These are phyloP conservation scores for Euryodendron excelsum DNA, from an alignment of 148 eudicot genomes.

Conservation along the genomic window DNA sequence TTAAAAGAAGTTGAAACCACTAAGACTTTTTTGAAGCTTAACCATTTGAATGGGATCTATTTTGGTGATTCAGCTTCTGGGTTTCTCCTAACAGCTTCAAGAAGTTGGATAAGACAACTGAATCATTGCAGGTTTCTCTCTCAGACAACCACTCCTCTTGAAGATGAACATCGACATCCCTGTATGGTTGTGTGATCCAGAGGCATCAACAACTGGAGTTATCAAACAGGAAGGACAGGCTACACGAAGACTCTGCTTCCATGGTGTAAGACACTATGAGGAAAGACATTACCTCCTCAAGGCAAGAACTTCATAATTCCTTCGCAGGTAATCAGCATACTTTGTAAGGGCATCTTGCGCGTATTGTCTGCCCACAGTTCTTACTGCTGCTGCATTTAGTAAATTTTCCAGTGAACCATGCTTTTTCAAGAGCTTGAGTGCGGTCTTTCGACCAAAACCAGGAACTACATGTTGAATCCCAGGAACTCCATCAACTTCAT, in stretches of 20 bases:
- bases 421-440: constrained; percentile 73
- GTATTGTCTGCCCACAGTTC: constrained; percentile 79
- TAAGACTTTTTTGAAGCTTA: constrained; percentile 11
- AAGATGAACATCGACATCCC: constrained; percentile 67
- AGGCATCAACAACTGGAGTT: constrained; percentile 1
- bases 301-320: constrained; percentile 79
- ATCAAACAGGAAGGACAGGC: not conserved
- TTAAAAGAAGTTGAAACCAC: not conserved
- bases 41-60: constrained; percentile 16
- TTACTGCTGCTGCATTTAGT: constrained; percentile 74
- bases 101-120: constrained; percentile 37
- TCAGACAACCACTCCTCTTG: constrained; percentile 75
- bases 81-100: constrained; percentile 32
- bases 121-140: constrained; percentile 61
- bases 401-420: constrained; percentile 78
- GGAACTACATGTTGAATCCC: constrained; percentile 88
- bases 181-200: constrained; percentile 16
- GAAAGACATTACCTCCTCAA: constrained; percentile 59
- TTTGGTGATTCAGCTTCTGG: constrained; percentile 12
- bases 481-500: constrained; percentile 88
- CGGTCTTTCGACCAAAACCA: constrained; percentile 82
- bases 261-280: not conserved
- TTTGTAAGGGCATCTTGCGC: constrained; percentile 86
- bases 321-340: constrained; percentile 65
- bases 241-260: not conserved